Evolutionary conservation across 192 early-diverging fungal genomes (phyloP).

Genomic region (Chytriomyces sp.): DNA sequence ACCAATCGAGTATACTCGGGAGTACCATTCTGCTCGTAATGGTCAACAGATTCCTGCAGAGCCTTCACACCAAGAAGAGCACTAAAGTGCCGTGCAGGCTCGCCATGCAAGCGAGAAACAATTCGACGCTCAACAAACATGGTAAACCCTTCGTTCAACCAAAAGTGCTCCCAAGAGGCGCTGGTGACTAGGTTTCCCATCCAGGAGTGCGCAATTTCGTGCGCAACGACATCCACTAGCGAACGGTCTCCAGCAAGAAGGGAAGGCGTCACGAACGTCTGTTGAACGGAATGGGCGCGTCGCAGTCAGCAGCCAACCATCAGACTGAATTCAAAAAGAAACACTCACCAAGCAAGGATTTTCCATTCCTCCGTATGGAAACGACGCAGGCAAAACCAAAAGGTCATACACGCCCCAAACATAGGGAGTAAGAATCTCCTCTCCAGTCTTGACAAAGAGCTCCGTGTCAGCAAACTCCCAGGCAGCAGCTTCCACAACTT

Average conservation of each 20-base stretch:
- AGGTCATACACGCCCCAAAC: conserved; percentile 79
- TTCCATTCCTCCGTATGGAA: conserved; percentile 90
- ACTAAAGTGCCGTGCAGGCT: conserved; percentile 77
- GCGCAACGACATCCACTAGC: conserved; percentile 92
- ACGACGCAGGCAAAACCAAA: conserved; percentile 74
- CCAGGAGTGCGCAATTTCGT: conserved; percentile 94
- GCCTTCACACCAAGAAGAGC: conserved; percentile 84
- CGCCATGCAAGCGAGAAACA: conserved; percentile 75
- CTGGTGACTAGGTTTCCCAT: conserved; percentile 55
- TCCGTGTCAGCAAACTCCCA: conserved; percentile 88
- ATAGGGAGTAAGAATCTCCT: conserved; percentile 81
- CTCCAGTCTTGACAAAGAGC: conserved; percentile 60
- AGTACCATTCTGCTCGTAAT: conserved; percentile 43
- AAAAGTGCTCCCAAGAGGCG: conserved; percentile 65
- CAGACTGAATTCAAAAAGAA: not conserved
- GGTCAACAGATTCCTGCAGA: conserved; percentile 64
- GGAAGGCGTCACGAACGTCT: conserved; percentile 98
- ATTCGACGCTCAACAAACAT: conserved; percentile 95
- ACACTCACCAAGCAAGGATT: conserved; percentile 75
- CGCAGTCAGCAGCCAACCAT: not conserved
- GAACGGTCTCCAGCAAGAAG: conserved; percentile 93
- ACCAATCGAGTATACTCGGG: conserved; percentile 63
- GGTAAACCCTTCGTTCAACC: conserved; percentile 94
- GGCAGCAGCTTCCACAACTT: conserved; percentile 83
- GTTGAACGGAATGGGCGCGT: not conserved